Conservation (phyloP, 1,284 basidiomycete genomes). For the Ustilago cynodontis region DNA sequence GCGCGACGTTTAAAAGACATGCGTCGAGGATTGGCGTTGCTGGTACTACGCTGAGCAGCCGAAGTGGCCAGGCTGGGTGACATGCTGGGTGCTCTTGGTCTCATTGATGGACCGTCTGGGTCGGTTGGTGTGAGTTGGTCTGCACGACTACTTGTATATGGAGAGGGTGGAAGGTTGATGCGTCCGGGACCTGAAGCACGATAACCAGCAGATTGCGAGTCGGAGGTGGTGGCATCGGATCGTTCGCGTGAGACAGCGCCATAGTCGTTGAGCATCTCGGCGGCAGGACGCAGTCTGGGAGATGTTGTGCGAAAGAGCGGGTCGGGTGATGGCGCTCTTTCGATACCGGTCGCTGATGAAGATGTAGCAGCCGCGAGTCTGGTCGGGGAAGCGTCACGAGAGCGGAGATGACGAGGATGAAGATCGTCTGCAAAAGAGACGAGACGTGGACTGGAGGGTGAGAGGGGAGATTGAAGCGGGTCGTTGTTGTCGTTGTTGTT, state of each 20-base stretch:
- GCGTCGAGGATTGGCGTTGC: constrained; percentile 12
- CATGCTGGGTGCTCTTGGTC: constrained; percentile 25
- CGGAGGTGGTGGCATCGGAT: neutral
- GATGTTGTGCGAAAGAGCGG: constrained; percentile 25
- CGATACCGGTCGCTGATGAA: constrained; percentile 2
- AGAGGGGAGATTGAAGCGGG: constrained; percentile 32
- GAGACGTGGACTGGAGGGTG: constrained; percentile 39
- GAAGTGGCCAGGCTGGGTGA: constrained; percentile 39
- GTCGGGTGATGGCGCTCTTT: constrained; percentile 26
- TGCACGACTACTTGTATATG: constrained; percentile 15
- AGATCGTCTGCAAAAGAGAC: constrained; percentile 44
- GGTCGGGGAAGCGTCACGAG: constrained; percentile 30
- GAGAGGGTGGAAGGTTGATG: constrained; percentile 45
- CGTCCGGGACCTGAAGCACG: constrained; percentile 40
- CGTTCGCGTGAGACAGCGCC: constrained; percentile 22
- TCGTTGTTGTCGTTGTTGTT: constrained; percentile 27
- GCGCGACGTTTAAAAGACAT: constrained; percentile 53
- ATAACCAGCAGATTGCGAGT: constrained; percentile 13
- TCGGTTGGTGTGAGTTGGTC: constrained; percentile 25
- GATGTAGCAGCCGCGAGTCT: neutral
- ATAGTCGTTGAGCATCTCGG: constrained; percentile 33
- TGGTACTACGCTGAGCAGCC: neutral
- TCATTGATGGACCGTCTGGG: constrained; percentile 15
- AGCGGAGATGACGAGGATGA: constrained; percentile 17
- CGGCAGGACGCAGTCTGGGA: constrained; percentile 11